These are phyloP conservation scores for Cladosporium sp. DNA, from an alignment of 2,329 filamentous ascomycete species.

Conservation along the genomic window DNA sequence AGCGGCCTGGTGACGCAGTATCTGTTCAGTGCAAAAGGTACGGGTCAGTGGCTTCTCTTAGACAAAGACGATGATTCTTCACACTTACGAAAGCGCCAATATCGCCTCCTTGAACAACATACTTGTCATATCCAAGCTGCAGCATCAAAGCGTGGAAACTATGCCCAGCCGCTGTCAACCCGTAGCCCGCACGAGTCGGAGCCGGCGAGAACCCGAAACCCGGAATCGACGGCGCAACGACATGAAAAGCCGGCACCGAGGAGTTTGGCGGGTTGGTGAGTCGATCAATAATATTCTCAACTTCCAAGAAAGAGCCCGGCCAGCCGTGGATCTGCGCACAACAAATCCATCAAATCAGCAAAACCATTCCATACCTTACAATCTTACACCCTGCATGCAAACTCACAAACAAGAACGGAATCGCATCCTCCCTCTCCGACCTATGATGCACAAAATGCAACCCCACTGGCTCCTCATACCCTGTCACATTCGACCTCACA, in stretches of 20 bases:
- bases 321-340: conserved; percentile 63
- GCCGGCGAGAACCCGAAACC: conserved; percentile 46
- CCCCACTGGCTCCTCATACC: conserved; percentile 20
- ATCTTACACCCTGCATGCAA: too few relatives aligned
- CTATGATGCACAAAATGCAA: conserved; percentile 62
- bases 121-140: conserved; percentile 59
- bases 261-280: conserved; percentile 47
- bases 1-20: not conserved
- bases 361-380: too few relatives aligned
- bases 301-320: conserved; percentile 59
- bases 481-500: conserved; percentile 30
- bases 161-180: conserved; percentile 56
- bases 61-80: not conserved
- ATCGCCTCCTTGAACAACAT: conserved; percentile 56
- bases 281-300: conserved; percentile 51
- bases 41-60: too few relatives aligned
- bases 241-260: conserved; percentile 51
- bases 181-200: conserved; percentile 52
- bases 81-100: conserved; percentile 5
- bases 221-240: conserved; percentile 62
- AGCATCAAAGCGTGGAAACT: conserved; percentile 60
- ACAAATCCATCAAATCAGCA: too few relatives aligned
- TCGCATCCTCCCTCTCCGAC: conserved; percentile 49
- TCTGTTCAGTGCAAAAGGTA: not conserved
- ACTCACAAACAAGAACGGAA: conserved; percentile 61